Evolutionary conservation across 2,329 filamentous ascomycete species (phyloP).

Genomic region (Scorias spongiosa): DNA sequence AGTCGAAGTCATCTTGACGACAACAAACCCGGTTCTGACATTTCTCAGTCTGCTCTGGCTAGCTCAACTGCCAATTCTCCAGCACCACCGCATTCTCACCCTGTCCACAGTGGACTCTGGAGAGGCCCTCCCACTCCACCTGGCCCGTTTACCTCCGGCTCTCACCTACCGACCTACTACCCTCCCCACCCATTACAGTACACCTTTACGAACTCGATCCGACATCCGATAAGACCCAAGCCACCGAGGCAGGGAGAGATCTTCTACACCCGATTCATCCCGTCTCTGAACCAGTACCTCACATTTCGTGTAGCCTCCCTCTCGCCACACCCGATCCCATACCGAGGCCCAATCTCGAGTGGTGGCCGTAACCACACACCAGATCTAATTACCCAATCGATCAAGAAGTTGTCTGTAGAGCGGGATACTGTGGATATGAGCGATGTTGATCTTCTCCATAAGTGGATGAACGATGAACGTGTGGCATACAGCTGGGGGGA

Average conservation of each 20-base stretch:
- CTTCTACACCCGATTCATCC: conserved; percentile 79
- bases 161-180: conserved; percentile 80
- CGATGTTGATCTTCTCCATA: conserved; percentile 57
- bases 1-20: neutral
- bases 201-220: conserved; percentile 58
- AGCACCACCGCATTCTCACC: neutral
- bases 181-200: conserved; percentile 74
- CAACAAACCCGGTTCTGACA: neutral
- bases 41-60: neutral
- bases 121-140: conserved; percentile 17
- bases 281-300: conserved; percentile 67
- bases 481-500: conserved; percentile 76
- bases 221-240: conserved; percentile 77
- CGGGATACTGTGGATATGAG: conserved; percentile 21
- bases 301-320: conserved; percentile 74
- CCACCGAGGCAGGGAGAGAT: conserved; percentile 80
- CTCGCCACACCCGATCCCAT: conserved; percentile 46
- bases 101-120: conserved; percentile 10
- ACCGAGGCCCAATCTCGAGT: conserved; percentile 39
- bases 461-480: conserved; percentile 78
- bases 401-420: conserved; percentile 1
- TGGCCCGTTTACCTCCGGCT: conserved; percentile 66
- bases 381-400: conserved; percentile 1
- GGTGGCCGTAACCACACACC: neutral
- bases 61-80: neutral